A percentile compares a stretch with the other conserved stretches of the same genome.
phyloP scores from a whole-genome alignment of 345 rosid species.

The Adansonia digitata region DNA sequence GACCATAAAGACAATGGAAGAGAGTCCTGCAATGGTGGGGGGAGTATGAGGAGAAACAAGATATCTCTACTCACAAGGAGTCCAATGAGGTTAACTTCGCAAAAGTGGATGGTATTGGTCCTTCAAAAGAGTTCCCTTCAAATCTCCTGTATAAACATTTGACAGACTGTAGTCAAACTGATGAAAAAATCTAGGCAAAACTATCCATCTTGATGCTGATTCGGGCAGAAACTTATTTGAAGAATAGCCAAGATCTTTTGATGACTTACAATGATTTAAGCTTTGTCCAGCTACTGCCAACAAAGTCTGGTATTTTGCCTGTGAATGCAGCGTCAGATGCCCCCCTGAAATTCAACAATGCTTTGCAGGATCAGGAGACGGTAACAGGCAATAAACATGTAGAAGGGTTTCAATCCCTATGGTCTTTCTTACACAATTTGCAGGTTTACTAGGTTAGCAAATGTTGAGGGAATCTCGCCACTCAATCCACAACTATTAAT shows the following conservation, averaged over 20 bases:
- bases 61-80: constrained; percentile 29
- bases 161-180: not conserved
- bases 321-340: constrained; percentile 30
- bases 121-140: constrained; percentile 35
- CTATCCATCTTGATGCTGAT: not conserved
- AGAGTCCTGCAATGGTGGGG: not conserved
- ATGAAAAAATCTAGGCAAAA: not conserved
- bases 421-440: constrained; percentile 53
- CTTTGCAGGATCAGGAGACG: not conserved
- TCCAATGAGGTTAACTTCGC: constrained; percentile 24
- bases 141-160: constrained; percentile 27
- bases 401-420: not conserved
- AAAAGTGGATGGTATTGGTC: constrained; percentile 39
- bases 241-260: not conserved
- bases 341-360: constrained; percentile 23
- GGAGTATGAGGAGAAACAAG: not conserved
- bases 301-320: constrained; percentile 33
- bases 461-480: constrained; percentile 54
- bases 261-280: constrained; percentile 21
- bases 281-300: constrained; percentile 32
- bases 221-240: not conserved
- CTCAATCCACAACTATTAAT: constrained; percentile 49
- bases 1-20: not conserved
- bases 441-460: constrained; percentile 47
- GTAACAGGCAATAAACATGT: not conserved